These are phyloP conservation scores for Scedosporium aurantiacum DNA, from an alignment of 2,329 filamentous ascomycete genomes.

Conservation along the genomic window DNA sequence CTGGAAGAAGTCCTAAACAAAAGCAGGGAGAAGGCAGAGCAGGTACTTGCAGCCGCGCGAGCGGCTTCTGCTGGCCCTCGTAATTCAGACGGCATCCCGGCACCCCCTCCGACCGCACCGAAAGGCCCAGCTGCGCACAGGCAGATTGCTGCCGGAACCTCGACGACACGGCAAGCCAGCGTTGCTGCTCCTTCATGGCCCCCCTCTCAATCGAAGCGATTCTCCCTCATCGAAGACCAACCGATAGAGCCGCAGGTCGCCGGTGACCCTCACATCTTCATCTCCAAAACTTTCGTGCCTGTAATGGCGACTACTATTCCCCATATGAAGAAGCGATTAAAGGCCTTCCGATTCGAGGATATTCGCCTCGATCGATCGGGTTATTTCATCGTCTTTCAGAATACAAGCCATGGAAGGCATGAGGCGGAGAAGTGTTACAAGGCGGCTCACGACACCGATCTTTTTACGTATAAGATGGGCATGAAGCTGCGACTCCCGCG, in stretches of 20 bases:
- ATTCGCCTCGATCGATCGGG: conserved; percentile 76
- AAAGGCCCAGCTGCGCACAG: conserved; percentile 64
- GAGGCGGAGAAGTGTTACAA: conserved; percentile 74
- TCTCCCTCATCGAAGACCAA: conserved; percentile 51
- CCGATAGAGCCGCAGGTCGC: conserved; percentile 59
- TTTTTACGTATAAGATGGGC: conserved; percentile 86
- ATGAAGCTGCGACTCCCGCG: conserved; percentile 60
- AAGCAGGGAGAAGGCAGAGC: conserved; percentile 43
- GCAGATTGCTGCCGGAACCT: conserved; percentile 15
- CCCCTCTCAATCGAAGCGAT: conserved; percentile 13
- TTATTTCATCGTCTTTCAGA: conserved; percentile 86
- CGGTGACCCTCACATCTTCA: conserved; percentile 79
- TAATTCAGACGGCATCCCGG: conserved; percentile 15
- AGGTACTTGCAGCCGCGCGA: conserved; percentile 9
- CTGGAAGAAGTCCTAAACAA: conserved; percentile 63
- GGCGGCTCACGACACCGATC: conserved; percentile 65
- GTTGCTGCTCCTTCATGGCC: conserved; percentile 20
- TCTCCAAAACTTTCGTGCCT: conserved; percentile 77
- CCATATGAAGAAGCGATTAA: conserved; percentile 82
- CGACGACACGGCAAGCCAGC: conserved; percentile 12
- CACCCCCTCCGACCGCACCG: conserved; percentile 73
- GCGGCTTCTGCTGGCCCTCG: conserved; percentile 10
- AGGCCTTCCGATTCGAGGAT: conserved; percentile 69
- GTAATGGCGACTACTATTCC: conserved; percentile 75
- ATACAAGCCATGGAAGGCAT: conserved; percentile 62